phyloP scores from a whole-genome alignment of 2,329 filamentous ascomycete species.

The Pseudogymnoascus sp. region DNA sequence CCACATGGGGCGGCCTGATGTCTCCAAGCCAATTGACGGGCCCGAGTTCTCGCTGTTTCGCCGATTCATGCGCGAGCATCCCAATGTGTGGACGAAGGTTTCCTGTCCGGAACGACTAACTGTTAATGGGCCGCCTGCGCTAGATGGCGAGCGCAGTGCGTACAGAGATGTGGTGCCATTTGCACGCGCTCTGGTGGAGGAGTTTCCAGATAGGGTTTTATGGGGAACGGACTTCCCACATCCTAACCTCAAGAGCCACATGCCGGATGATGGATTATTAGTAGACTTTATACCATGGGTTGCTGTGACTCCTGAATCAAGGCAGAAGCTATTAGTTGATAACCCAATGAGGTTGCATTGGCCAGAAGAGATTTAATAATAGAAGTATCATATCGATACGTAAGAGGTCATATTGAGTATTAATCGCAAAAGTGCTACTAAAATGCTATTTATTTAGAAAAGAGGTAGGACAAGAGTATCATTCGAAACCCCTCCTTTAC shows the following conservation, averaged over 20 bases:
- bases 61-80: slow-evolving; percentile 25
- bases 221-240: slow-evolving; percentile 32
- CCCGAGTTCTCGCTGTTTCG: slow-evolving; percentile 27
- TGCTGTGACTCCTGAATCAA: background rate
- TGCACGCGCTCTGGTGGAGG: slow-evolving; percentile 27
- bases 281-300: slow-evolving; percentile 46
- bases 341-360: slow-evolving; percentile 50
- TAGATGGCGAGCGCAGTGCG: background rate
- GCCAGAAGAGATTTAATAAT: slow-evolving; percentile 42
- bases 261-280: slow-evolving; percentile 57
- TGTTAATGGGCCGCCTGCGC: slow-evolving; percentile 20
- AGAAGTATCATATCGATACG: background rate
- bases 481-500: no score
- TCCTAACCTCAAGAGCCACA: slow-evolving; percentile 55
- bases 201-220: slow-evolving; percentile 28
- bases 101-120: slow-evolving; percentile 33
- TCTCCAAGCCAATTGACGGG: slow-evolving; percentile 23
- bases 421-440: no score
- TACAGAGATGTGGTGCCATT: slow-evolving; percentile 29
- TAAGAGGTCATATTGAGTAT: no score
- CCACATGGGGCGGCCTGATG: slow-evolving; percentile 28
- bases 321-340: slow-evolving; percentile 47
- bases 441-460: no score
- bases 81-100: slow-evolving; percentile 31
- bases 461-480: no score